Percentiles rank a stretch among this genome's conserved stretches.
phyloP scores from a whole-genome alignment of 495 filamentous ascomycete genomes.

The Talaromyces trachyspermus region DNA sequence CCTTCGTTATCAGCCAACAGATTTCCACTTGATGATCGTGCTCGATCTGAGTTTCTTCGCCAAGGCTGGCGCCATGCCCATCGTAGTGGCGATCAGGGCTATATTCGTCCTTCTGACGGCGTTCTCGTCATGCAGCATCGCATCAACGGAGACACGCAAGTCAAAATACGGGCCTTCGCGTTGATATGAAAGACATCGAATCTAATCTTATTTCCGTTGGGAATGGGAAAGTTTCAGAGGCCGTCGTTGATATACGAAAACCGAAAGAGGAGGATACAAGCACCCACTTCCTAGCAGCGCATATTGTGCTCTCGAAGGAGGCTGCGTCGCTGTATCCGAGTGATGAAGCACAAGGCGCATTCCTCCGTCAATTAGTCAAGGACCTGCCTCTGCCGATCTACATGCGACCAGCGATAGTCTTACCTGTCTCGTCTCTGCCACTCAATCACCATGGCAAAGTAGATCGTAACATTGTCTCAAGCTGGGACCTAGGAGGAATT shows the following conservation, averaged over 20 bases:
- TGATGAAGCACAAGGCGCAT: not conserved
- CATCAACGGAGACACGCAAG: slow-evolving; percentile 34
- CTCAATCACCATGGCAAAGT: slow-evolving; percentile 33
- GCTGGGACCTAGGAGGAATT: too few species aligned
- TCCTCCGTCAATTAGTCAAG: not conserved
- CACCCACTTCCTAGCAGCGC: slow-evolving; percentile 30
- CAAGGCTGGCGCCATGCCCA: slow-evolving; percentile 17
- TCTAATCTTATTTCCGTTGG: slow-evolving; percentile 18
- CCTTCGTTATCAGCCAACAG: slow-evolving; percentile 14
- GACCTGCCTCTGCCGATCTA: slow-evolving; percentile 38
- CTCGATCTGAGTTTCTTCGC: not conserved
- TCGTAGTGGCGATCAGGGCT: slow-evolving; percentile 34
- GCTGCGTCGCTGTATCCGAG: not conserved
- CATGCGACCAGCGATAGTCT: slow-evolving; percentile 34
- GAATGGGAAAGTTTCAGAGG: slow-evolving; percentile 21
- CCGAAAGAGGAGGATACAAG: too few species aligned
- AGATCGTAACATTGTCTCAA: slow-evolving; percentile 24
- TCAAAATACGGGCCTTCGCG: slow-evolving; percentile 47
- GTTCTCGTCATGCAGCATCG: slow-evolving; percentile 29
- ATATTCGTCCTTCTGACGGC: slow-evolving; percentile 14
- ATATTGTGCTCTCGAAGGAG: slow-evolving; percentile 21
- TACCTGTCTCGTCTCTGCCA: slow-evolving; percentile 32
- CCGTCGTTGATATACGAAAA: slow-evolving; percentile 20
- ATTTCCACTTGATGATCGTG: slow-evolving; percentile 31
- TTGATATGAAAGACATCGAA: slow-evolving; percentile 44